These are phyloP conservation scores for Phycomyces blakesleeanus DNA, from an alignment of 192 early-diverging fungal genomes.

Conservation along the genomic window DNA sequence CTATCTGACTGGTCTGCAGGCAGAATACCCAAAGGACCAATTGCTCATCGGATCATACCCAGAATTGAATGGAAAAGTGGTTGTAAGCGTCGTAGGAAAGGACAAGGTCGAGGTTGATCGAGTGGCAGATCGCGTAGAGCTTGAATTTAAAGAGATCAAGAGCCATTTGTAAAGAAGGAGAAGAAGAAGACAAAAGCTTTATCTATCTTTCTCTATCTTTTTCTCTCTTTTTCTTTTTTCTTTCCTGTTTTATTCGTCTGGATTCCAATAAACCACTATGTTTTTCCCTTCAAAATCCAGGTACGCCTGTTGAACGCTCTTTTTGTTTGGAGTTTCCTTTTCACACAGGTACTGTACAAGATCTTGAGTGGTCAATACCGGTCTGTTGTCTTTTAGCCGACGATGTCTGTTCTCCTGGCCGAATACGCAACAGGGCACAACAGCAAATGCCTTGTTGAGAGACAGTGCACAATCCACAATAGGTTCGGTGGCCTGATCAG, in stretches of 20 bases:
- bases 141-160: slow-evolving; percentile 2
- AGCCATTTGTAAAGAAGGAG: slow-evolving; percentile 20
- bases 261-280: slow-evolving; percentile 31
- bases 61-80: slow-evolving; percentile 16
- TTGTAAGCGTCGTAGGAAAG: slow-evolving; percentile 49
- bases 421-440: slow-evolving; percentile 60
- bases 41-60: slow-evolving; percentile 56
- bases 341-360: slow-evolving; percentile 44
- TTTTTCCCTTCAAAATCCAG: slow-evolving; percentile 39
- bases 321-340: slow-evolving; percentile 19
- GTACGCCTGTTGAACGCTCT: slow-evolving; percentile 12
- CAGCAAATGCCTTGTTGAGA: slow-evolving; percentile 47
- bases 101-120: slow-evolving; percentile 31
- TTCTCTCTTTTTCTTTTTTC: too few relatives aligned
- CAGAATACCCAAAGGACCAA: slow-evolving; percentile 1
- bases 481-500: slow-evolving; percentile 59
- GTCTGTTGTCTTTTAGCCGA: slow-evolving; percentile 27
- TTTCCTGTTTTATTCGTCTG: slow-evolving; percentile 3
- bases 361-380: slow-evolving; percentile 40
- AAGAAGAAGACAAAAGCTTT: too few relatives aligned
- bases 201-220: too few relatives aligned
- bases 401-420: slow-evolving; percentile 47
- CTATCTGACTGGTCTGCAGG: slow-evolving; percentile 35
- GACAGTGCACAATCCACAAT: slow-evolving; percentile 50
- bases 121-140: slow-evolving; percentile 19